Percentiles rank a stretch among this genome's conserved stretches.
Conservation (phyloP, 2,329 filamentous ascomycete genomes). For the Fonsecaea pugnacius region DNA sequence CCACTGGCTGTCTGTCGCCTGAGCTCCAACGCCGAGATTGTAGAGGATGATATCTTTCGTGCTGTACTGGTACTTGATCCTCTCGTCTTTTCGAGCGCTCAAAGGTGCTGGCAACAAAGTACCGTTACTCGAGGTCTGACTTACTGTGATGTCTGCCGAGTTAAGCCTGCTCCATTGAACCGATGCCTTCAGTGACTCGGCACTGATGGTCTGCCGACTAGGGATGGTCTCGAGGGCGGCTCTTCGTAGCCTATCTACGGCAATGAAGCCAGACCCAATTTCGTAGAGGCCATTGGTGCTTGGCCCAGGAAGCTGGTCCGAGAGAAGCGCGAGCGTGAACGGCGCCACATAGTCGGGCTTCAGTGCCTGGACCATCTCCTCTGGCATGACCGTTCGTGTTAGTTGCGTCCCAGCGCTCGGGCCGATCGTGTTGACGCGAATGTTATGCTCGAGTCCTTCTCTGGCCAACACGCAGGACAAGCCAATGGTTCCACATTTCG, state of each 20-base stretch:
- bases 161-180: too few relatives aligned
- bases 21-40: constrained; percentile 91
- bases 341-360: constrained; percentile 99
- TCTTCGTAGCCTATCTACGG: too few relatives aligned
- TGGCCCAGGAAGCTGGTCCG: constrained; percentile 94
- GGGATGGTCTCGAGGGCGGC: too few relatives aligned
- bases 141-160: too few relatives aligned
- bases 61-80: constrained; percentile 76
- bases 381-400: constrained; percentile 90
- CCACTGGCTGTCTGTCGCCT: constrained; percentile 76
- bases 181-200: background rate
- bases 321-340: constrained; percentile 81
- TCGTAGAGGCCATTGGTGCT: constrained; percentile 83
- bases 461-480: constrained; percentile 89
- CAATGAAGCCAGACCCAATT: background rate
- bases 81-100: background rate
- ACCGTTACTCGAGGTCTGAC: too few relatives aligned
- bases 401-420: constrained; percentile 95
- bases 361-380: constrained; percentile 97
- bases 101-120: too few relatives aligned
- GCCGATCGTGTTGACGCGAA: constrained; percentile 95
- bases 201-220: constrained; percentile 48
- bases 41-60: constrained; percentile 91
- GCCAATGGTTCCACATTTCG: constrained; percentile 88
- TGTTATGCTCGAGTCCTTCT: constrained; percentile 96